phyloP scores from a whole-genome alignment of 495 filamentous ascomycete species.

The Penicillium flavigenum region DNA sequence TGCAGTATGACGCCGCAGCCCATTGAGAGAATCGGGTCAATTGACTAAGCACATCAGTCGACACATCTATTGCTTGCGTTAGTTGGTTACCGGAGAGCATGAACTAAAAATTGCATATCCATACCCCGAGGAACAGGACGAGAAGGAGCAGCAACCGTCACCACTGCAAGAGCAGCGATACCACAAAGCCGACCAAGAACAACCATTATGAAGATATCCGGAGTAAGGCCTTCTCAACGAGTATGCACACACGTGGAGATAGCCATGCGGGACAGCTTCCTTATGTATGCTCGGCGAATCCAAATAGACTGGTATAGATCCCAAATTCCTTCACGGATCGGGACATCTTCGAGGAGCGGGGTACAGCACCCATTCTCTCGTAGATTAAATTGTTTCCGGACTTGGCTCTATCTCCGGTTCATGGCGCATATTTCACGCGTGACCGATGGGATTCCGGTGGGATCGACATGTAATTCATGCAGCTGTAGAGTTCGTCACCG shows the following conservation, averaged over 20 bases:
- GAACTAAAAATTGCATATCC: neutral
- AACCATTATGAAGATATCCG: constrained; percentile 7
- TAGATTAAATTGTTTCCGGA: neutral
- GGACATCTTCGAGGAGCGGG: neutral
- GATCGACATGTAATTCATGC: constrained; percentile 24
- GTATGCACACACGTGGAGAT: neutral
- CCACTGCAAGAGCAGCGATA: constrained; percentile 21
- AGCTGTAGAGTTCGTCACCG: constrained; percentile 1
- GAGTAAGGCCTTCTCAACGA: neutral
- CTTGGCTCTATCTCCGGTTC: constrained; percentile 3
- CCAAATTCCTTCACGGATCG: neutral
- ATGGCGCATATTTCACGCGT: constrained; percentile 9
- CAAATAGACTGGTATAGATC: neutral
- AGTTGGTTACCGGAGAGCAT: constrained; percentile 1
- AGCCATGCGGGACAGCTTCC: neutral
- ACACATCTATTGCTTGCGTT: constrained; percentile 30
- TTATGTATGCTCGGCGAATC: constrained; percentile 5
- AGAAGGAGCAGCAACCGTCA: constrained; percentile 30
- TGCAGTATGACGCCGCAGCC: constrained; percentile 68
- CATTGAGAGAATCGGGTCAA: constrained; percentile 69
- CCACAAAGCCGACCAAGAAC: constrained; percentile 13
- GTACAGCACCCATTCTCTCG: neutral
- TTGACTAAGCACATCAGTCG: constrained; percentile 31
- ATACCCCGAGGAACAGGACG: constrained; percentile 30
- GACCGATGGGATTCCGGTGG: constrained; percentile 21